Percentiles rank a stretch among this genome's conserved stretches.
Conservation (phyloP, 768 basidiomycete species). For the Trametes gibbosa region DNA sequence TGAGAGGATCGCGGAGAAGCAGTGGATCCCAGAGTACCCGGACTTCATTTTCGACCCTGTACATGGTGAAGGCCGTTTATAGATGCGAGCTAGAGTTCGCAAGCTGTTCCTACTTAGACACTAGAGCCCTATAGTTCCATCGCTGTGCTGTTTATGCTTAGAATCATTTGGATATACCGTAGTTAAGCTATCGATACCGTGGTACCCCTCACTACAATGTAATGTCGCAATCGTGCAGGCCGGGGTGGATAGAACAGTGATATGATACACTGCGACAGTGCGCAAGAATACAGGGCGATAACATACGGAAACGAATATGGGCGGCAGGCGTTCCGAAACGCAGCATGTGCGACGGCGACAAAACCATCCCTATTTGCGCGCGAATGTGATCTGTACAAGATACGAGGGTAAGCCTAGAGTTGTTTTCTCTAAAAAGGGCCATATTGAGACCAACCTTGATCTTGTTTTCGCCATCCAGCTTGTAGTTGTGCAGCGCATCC, state of each 20-base stretch:
- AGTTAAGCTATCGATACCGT: too few relatives aligned
- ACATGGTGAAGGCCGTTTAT: background rate
- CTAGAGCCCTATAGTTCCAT: background rate
- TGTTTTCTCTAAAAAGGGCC: background rate
- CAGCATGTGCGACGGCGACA: background rate
- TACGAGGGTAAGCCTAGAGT: background rate
- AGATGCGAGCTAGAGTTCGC: background rate
- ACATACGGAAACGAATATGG: background rate
- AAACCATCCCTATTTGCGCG: constrained; percentile 25
- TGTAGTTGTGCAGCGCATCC: constrained; percentile 96
- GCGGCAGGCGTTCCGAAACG: background rate
- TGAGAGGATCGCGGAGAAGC: constrained; percentile 43
- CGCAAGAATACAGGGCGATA: constrained; percentile 16
- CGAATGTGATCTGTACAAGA: constrained; percentile 29
- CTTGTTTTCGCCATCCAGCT: constrained; percentile 95
- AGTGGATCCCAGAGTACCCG: constrained; percentile 67
- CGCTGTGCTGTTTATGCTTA: background rate
- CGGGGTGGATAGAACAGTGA: background rate
- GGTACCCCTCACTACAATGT: too few relatives aligned
- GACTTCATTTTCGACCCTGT: constrained; percentile 59
- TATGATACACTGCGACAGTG: constrained; percentile 13
- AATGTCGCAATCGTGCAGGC: too few relatives aligned
- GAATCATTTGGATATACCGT: too few relatives aligned
- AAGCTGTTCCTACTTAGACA: background rate
- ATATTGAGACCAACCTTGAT: constrained; percentile 69